Evolutionary conservation across 805 yeast genomes (phyloP), one percentile per base, ranked within the genome.

Genomic region (Suhomyces vadensis): DNA sequence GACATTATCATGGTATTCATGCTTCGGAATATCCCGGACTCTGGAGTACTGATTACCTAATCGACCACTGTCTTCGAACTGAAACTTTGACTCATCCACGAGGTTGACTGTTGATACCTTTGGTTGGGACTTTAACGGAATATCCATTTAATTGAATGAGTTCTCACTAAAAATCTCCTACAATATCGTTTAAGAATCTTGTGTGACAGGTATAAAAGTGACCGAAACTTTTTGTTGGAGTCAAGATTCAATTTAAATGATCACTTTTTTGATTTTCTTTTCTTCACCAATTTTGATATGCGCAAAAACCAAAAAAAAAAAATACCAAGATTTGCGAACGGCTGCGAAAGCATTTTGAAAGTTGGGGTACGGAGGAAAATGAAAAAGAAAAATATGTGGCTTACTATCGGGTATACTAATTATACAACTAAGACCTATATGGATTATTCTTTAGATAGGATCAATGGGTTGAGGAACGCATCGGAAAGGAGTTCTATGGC

Each of bases 401-500:
- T 6, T 6, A 27, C 6, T 27, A 8, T 8, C n/a, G 6, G n/a
- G 31, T 27, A 27, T 5, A 13, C 31, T 13, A n/a, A n/a, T n/a
- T 31, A 6, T 25, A 24, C 17, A 26, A 37, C 35, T 11, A 14
- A 7, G 11, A n/a, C 20, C 21, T 16, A 6, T 10, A 6, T 31
- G n/a, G 14, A 25, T 21, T 37, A 29, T 24, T 43, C 43, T 22
- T 43, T 44, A 31, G 47, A 38, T 65, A 77, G 59, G 37, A 75
- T 68, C 54, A 75, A 63, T 3, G 75, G 74, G 23, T 70, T 72
- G 48, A 81, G 56, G 56, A 87, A 87, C n/a, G 78, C 69, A 52
- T 87, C 90, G 13, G 74, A 65, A 44, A 88, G 64, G 44, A 92
- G 61, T 44, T 83, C 86, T 4, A 75, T 67, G 2, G 97, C 96